A percentile compares a stretch with the other conserved stretches of the same genome.
Evolutionary conservation across 805 yeast species (phyloP).

Genomic region (Yamadazyma sp.): DNA sequence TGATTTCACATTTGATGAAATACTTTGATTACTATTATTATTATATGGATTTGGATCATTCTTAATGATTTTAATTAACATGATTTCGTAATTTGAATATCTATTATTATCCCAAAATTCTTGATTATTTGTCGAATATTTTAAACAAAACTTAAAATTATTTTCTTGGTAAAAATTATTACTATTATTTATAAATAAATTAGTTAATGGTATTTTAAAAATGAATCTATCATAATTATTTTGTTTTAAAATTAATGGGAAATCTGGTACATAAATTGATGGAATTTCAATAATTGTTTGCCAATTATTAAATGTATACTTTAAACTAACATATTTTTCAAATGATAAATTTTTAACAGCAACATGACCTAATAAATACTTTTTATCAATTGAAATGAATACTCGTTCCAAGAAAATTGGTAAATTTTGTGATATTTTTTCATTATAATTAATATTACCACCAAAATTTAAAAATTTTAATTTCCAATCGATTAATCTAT

Average conservation of each 20-base stretch:
- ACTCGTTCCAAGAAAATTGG: slow-evolving; percentile 65
- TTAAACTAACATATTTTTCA: slow-evolving; percentile 62
- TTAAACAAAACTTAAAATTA: slow-evolving; percentile 50
- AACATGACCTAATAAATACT: slow-evolving; percentile 63
- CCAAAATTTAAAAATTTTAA: slow-evolving; percentile 42
- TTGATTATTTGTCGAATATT: slow-evolving; percentile 44
- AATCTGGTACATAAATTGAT: slow-evolving; percentile 57
- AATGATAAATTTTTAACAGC: slow-evolving; percentile 75
- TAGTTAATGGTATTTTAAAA: slow-evolving; percentile 55
- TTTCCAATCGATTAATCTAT: slow-evolving; percentile 39
- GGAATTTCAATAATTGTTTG: slow-evolving; percentile 65
- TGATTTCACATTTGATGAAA: no score
- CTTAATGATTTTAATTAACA: slow-evolving; percentile 27
- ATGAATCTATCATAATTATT: slow-evolving; percentile 68
- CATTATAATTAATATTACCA: slow-evolving; percentile 41
- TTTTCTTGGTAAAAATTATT: slow-evolving; percentile 16
- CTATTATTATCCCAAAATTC: slow-evolving; percentile 82
- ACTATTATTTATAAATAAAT: slow-evolving; percentile 26
- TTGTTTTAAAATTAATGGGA: slow-evolving; percentile 45
- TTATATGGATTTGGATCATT: slow-evolving; percentile 7
- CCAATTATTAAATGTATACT: slow-evolving; percentile 83
- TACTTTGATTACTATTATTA: no score
- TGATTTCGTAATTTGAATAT: slow-evolving; percentile 54
- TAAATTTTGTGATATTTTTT: slow-evolving; percentile 31
- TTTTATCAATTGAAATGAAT: slow-evolving; percentile 56